These are phyloP conservation scores for Rhipidocladum racemiflorum DNA, from an alignment of 176 grass and related monocot genomes.

Conservation along the genomic window DNA sequence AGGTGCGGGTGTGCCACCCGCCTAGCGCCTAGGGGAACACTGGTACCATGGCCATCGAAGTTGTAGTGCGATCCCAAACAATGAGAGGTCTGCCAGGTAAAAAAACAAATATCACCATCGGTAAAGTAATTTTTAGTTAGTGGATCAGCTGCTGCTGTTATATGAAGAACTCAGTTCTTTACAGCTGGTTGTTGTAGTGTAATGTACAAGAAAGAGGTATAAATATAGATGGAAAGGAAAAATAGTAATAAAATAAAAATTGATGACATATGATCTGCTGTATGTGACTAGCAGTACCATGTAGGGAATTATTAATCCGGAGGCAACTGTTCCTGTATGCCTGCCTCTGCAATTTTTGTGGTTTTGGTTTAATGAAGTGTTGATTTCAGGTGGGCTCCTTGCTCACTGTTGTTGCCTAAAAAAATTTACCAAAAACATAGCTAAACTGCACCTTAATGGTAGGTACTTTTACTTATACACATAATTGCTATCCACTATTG, in stretches of 20 bases:
- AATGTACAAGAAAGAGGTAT: background rate
- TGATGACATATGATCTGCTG: background rate
- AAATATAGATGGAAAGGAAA: background rate
- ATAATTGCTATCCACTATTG: background rate
- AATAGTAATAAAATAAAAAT: background rate
- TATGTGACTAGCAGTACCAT: background rate
- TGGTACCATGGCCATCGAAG: no score
- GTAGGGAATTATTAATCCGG: background rate
- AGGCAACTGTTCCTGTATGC: no score
- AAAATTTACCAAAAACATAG: background rate
- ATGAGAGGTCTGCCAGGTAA: background rate
- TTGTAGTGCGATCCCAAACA: no score
- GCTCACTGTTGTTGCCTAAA: no score
- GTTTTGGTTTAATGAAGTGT: no score
- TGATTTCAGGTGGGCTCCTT: no score
- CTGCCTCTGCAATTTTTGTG: no score
- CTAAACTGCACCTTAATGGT: slow-evolving; percentile 1
- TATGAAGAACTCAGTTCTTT: background rate
- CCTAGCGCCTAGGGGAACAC: no score
- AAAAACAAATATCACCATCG: background rate
- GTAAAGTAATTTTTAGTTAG: background rate
- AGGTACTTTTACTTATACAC: background rate
- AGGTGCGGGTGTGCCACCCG: no score
- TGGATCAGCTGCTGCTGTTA: background rate
- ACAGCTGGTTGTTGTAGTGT: background rate